Conservation (phyloP, 2,329 filamentous ascomycete species). For the Pseudogymnoascus sp. region DNA sequence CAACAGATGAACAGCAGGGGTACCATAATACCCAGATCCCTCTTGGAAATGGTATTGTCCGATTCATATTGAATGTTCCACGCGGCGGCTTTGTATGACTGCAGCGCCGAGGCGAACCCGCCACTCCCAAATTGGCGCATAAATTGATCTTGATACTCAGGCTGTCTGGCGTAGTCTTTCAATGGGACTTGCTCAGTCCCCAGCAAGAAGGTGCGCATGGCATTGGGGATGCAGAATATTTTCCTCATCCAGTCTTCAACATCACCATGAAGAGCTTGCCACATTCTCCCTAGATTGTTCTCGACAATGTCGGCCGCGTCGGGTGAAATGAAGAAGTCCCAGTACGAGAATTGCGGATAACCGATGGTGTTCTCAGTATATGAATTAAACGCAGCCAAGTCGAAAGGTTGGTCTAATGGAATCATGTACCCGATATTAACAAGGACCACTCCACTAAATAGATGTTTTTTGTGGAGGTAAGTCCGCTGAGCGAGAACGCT, state of each 20-base stretch:
- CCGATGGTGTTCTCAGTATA: slow-evolving; percentile 31
- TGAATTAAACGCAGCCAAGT: slow-evolving; percentile 32
- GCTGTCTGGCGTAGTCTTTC: slow-evolving; percentile 30
- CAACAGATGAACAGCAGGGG: slow-evolving; percentile 32
- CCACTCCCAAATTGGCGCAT: slow-evolving; percentile 29
- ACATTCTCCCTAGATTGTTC: slow-evolving; percentile 34
- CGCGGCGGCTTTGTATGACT: slow-evolving; percentile 31
- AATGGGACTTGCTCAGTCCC: slow-evolving; percentile 23
- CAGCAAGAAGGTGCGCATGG: slow-evolving; percentile 27
- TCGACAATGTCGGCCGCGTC: slow-evolving; percentile 35
- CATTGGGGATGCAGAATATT: slow-evolving; percentile 32
- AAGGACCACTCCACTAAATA: slow-evolving; percentile 36
- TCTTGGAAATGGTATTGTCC: slow-evolving; percentile 24
- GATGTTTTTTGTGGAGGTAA: slow-evolving; percentile 35
- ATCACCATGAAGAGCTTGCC: slow-evolving; percentile 29
- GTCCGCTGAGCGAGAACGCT: slow-evolving; percentile 34
- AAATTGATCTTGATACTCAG: slow-evolving; percentile 29
- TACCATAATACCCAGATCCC: slow-evolving; percentile 27
- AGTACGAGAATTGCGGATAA: slow-evolving; percentile 36
- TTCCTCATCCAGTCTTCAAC: slow-evolving; percentile 28
- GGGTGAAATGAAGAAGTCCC: slow-evolving; percentile 37
- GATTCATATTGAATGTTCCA: slow-evolving; percentile 24
- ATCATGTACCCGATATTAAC: slow-evolving; percentile 37
- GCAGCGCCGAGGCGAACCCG: slow-evolving; percentile 31
- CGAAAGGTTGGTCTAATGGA: slow-evolving; percentile 29